Conservation (phyloP, 1,139 yeast genomes). For the Suhomyces bolitotheri region DNA sequence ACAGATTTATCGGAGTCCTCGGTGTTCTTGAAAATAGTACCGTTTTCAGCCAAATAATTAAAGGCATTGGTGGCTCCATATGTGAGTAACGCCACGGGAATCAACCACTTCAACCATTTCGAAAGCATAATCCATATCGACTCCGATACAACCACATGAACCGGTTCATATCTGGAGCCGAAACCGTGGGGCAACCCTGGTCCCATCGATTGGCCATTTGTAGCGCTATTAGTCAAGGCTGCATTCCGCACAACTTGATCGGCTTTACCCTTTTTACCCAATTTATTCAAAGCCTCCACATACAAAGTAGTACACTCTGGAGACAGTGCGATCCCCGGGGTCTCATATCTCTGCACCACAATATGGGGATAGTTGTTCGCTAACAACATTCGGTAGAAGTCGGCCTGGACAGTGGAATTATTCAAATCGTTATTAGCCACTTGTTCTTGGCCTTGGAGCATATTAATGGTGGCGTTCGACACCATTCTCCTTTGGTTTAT, state of each 20-base stretch:
- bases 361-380: slow-evolving; percentile 87
- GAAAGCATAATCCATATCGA: slow-evolving; percentile 73
- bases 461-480: slow-evolving; percentile 29
- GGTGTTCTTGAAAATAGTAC: slow-evolving; percentile 76
- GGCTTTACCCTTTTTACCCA: slow-evolving; percentile 80
- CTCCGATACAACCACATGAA: slow-evolving; percentile 89
- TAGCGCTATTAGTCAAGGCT: slow-evolving; percentile 19
- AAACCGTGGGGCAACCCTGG: slow-evolving; percentile 37
- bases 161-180: slow-evolving; percentile 67
- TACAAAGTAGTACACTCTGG: slow-evolving; percentile 77
- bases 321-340: slow-evolving; percentile 83
- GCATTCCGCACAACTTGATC: slow-evolving; percentile 50
- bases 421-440: slow-evolving; percentile 72
- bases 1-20: slow-evolving; percentile 75
- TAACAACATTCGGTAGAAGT: slow-evolving; percentile 71
- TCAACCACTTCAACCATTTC: slow-evolving; percentile 87
- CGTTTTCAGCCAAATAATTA: slow-evolving; percentile 79
- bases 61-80: slow-evolving; percentile 77
- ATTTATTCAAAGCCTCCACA: slow-evolving; percentile 72
- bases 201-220: slow-evolving; percentile 21
- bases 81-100: slow-evolving; percentile 72
- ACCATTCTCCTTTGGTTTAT: slow-evolving; percentile 10
- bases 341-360: slow-evolving; percentile 87
- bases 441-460: slow-evolving; percentile 73
- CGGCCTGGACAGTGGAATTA: slow-evolving; percentile 74